These are phyloP conservation scores for Prorocentrum cordatum DNA, from an alignment of 169 alveolate species.

Conservation along the genomic window DNA sequence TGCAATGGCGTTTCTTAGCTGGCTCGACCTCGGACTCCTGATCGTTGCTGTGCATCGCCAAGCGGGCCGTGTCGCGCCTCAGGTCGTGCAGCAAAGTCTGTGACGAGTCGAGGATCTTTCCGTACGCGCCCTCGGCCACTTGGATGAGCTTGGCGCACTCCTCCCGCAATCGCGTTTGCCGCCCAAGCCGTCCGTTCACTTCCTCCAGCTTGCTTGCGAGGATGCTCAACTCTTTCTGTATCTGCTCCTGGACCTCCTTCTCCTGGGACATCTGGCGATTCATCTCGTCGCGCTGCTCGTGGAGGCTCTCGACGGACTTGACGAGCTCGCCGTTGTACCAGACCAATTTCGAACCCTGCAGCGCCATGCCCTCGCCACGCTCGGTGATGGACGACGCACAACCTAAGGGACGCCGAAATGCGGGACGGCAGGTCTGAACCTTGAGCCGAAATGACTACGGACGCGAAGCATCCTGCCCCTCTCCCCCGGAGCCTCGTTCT, in stretches of 20 bases:
- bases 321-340: constrained; percentile 87
- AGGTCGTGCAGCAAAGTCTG: constrained; percentile 87
- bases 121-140: constrained; percentile 81
- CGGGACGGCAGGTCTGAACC: no score
- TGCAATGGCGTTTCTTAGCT: no score
- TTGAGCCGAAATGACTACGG: no score
- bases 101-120: constrained; percentile 86
- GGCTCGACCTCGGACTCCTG: no score
- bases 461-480: no score
- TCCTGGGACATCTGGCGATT: constrained; percentile 81
- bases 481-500: no score
- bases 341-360: constrained; percentile 74
- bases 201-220: constrained; percentile 78
- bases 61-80: constrained; percentile 81
- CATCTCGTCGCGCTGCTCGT: constrained; percentile 84
- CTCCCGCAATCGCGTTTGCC: constrained; percentile 82
- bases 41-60: no score
- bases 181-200: constrained; percentile 78
- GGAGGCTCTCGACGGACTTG: constrained; percentile 83
- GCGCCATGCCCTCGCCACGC: constrained; percentile 26
- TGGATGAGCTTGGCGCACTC: constrained; percentile 88
- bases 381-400: no score
- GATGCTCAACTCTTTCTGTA: constrained; percentile 78
- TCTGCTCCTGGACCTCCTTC: constrained; percentile 79
- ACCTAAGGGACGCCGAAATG: no score